Base-by-base conservation (phyloP, 1,284 basidiomycete genomes). In the Fomitopsis pinicola region DNA sequence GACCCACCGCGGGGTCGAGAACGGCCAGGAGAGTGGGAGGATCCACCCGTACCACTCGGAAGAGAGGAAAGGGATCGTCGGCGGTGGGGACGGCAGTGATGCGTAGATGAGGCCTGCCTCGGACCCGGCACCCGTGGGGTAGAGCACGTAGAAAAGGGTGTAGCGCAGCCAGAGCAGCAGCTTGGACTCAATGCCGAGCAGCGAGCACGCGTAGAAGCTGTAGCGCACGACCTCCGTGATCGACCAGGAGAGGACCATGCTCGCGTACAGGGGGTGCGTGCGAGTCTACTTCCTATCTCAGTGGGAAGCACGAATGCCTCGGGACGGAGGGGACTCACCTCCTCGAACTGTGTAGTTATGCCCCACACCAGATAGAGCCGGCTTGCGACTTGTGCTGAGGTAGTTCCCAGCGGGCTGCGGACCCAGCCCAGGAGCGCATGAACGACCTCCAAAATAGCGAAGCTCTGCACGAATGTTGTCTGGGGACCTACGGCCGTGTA, bases 191-290 rank as follows among this genome's bases (percentile, higher is more conserved):
- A 62, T 61, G 7, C 82, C 84, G 52, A 92, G 68, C 9, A 98
- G 83, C 54, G 81, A 80, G 69, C 82, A 81, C 3, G 91, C 88
- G 77, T 99, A 99, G 80, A 92, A 97, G 8, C 88, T 77, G 76
- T 99, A 99, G 33, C 97, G 92, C 64, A 97, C 87, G 58, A 95
- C 85, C 75, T 99, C 97, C 45, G 95, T 95, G 61, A 91, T 68
- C 2, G 92, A 89, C 97, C 97, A 99, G 0, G 97, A 94, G 64
- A 97, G 77, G 58, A 98, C 84, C 94, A 98, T 97, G 56, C 89
- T 88, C 3, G 93, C 86, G 78, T 93, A 98, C 38, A 95, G 76
- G 2, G 97, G 92, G 71, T 86, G 90, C 5, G 80, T 74, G 64
- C 86, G 89, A 17, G 88, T 86, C 91, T 90, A 70, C 30, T 50